Evolutionary conservation across 1,284 basidiomycete genomes (phyloP).

Genomic region (Apiotrichum laibachii): DNA sequence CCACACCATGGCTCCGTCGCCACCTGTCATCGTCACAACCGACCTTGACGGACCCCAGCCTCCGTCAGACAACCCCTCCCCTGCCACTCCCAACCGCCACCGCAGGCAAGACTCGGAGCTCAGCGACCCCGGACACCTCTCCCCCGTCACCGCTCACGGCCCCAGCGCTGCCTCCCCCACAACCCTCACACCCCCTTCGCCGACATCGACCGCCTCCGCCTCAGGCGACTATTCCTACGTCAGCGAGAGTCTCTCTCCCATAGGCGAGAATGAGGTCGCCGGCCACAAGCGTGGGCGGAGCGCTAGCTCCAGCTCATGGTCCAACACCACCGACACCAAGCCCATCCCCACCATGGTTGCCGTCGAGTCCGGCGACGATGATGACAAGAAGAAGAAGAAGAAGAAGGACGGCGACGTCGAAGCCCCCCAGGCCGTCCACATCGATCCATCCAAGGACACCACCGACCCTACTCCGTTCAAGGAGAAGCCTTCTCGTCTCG

Average conservation of each 20-base stretch:
- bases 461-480: conserved; percentile 68
- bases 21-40: conserved; percentile 42
- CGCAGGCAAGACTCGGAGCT: conserved; percentile 17
- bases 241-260: conserved; percentile 60
- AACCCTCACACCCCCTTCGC: conserved; percentile 37
- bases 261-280: conserved; percentile 45
- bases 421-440: conserved; percentile 40
- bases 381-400: conserved; percentile 13
- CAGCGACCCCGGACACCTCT: conserved; percentile 29
- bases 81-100: conserved; percentile 15
- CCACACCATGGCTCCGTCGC: conserved; percentile 19
- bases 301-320: conserved; percentile 36
- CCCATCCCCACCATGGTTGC: conserved; percentile 8
- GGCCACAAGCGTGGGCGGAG: conserved; percentile 23
- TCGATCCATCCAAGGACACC: conserved; percentile 57
- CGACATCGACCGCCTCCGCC: conserved; percentile 38
- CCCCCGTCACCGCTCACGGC: conserved; percentile 24
- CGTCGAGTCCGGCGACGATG: conserved; percentile 1
- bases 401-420: conserved; percentile 25
- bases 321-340: conserved; percentile 18
- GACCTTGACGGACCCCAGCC: conserved; percentile 29
- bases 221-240: conserved; percentile 42
- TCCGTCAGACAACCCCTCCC: conserved; percentile 4
- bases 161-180: conserved; percentile 19
- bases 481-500: conserved; percentile 72